Conservation (phyloP, 306 rosid genomes). For the Clitoria ternatea region DNA sequence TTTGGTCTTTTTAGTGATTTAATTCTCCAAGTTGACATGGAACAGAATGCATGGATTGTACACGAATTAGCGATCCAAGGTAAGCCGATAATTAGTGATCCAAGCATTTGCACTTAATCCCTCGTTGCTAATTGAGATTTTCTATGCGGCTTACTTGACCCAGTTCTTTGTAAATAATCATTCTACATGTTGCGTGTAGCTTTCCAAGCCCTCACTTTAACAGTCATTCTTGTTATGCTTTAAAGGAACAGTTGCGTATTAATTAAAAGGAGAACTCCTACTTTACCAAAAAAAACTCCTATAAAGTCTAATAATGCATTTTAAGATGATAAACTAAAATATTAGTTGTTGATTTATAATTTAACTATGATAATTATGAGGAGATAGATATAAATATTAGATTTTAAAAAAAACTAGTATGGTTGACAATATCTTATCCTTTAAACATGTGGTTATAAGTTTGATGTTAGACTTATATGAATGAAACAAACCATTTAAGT, state of each 20-base stretch:
- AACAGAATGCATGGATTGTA: neutral
- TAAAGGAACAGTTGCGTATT: neutral
- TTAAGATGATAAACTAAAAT: too few species aligned
- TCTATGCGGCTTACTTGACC: neutral
- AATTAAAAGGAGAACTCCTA: neutral
- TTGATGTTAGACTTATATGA: too few species aligned
- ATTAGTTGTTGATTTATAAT: too few species aligned
- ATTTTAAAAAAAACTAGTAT: too few species aligned
- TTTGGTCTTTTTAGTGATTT: neutral
- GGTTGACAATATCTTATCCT: too few species aligned
- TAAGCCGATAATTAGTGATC: slow-evolving; percentile 26
- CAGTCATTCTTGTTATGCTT: slow-evolving; percentile 11
- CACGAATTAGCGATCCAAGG: slow-evolving; percentile 28
- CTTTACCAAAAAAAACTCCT: too few species aligned
- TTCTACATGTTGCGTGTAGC: neutral
- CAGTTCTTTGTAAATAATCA: slow-evolving; percentile 13
- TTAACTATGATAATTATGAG: too few species aligned
- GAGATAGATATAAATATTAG: too few species aligned
- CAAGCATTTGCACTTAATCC: slow-evolving; percentile 24
- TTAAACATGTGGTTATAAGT: too few species aligned
- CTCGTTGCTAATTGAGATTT: slow-evolving; percentile 12
- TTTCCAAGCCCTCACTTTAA: slow-evolving; percentile 19
- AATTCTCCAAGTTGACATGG: neutral
- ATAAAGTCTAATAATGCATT: too few species aligned
- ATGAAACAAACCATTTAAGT: too few species aligned